A percentile compares a stretch with the other conserved stretches of the same genome.
phyloP scores from a whole-genome alignment of 1,139 yeast species.

The Casaregolazyma lundiana region DNA sequence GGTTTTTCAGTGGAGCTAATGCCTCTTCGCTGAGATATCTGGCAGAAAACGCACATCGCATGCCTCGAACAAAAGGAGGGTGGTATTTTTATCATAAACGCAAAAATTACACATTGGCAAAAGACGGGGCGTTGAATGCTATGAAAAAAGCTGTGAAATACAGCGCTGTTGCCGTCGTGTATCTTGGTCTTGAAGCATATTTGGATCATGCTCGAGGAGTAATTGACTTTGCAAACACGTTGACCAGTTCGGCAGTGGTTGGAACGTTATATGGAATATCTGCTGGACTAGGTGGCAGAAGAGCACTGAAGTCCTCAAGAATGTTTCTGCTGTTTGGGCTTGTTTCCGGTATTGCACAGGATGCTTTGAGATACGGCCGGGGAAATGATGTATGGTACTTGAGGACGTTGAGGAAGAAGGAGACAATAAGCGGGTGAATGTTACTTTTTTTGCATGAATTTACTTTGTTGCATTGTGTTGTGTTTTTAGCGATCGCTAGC shows the following conservation, averaged over 20 bases:
- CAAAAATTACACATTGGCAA: conserved; percentile 70
- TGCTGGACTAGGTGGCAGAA: conserved; percentile 43
- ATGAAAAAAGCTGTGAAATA: conserved; percentile 43
- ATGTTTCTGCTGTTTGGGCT: conserved; percentile 58
- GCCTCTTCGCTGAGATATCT: conserved; percentile 56
- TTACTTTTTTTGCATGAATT: too few species aligned
- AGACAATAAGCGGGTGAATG: background rate
- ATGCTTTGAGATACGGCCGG: conserved; percentile 50
- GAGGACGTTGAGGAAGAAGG: background rate
- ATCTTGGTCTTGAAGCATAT: conserved; percentile 59
- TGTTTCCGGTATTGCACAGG: conserved; percentile 61
- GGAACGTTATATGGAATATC: conserved; percentile 51
- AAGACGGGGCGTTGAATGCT: conserved; percentile 48
- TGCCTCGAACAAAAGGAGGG: conserved; percentile 75
- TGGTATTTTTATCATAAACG: conserved; percentile 89
- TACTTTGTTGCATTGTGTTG: too few species aligned
- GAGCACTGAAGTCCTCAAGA: conserved; percentile 44
- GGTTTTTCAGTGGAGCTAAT: conserved; percentile 59
- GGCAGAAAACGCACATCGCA: conserved; percentile 77
- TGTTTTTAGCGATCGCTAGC: background rate
- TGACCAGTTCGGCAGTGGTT: conserved; percentile 48
- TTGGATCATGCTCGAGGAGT: conserved; percentile 53
- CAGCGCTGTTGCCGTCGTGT: conserved; percentile 44
- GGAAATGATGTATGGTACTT: conserved; percentile 67
- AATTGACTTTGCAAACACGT: conserved; percentile 59